Evolutionary conservation across 2,329 filamentous ascomycete species (phyloP).

Genomic region (Calonectria pseudoturangicola): DNA sequence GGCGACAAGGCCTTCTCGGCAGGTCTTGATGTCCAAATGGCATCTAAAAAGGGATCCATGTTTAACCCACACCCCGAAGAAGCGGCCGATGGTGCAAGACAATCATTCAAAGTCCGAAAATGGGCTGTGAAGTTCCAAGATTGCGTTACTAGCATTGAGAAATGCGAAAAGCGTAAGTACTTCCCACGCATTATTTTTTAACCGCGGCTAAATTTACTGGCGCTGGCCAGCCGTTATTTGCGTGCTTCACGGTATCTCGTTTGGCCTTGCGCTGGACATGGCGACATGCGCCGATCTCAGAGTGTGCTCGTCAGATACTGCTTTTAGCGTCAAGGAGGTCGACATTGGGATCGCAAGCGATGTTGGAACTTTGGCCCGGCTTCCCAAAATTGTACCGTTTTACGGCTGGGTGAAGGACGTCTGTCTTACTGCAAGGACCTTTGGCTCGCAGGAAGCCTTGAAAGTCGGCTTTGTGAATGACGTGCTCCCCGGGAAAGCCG

Average conservation of each 20-base stretch:
- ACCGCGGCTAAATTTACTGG: not conserved
- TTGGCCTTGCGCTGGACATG: constrained; percentile 85
- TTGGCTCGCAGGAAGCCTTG: constrained; percentile 79
- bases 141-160: constrained; percentile 83
- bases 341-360: constrained; percentile 87
- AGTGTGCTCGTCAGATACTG: constrained; percentile 73
- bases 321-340: constrained; percentile 84
- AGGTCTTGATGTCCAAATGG: constrained; percentile 86
- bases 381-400: constrained; percentile 82
- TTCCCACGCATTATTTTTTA: not conserved
- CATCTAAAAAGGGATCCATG: constrained; percentile 71
- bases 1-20: constrained; percentile 89
- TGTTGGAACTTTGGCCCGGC: constrained; percentile 81
- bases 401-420: constrained; percentile 87
- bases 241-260: constrained; percentile 84
- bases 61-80: constrained; percentile 48
- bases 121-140: constrained; percentile 87
- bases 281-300: constrained; percentile 81
- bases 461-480: constrained; percentile 80
- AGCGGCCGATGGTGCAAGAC: constrained; percentile 75
- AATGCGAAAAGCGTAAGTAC: constrained; percentile 86
- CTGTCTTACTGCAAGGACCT: constrained; percentile 80
- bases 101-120: constrained; percentile 75
- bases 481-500: constrained; percentile 78
- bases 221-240: constrained; percentile 80